Evolutionary conservation across 177 flowering plant species (phyloP).

Genomic region (Vitis hybrid): DNA sequence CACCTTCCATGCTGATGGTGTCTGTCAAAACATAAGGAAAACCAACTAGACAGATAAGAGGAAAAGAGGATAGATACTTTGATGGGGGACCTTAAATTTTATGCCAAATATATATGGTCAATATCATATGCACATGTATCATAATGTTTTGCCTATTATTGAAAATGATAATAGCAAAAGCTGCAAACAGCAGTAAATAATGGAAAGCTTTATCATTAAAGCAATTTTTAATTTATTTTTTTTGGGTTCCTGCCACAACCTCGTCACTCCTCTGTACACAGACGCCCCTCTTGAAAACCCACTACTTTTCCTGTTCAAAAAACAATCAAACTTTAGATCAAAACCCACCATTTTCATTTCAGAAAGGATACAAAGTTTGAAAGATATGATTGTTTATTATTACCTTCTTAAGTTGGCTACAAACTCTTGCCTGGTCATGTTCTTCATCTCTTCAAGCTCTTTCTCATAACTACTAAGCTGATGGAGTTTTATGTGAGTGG

Average conservation of each 20-base stretch:
- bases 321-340: neutral
- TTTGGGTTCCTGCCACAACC: constrained; percentile 45
- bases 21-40: constrained; percentile 33
- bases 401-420: constrained; percentile 93
- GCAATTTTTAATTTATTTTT: neutral
- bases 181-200: constrained; percentile 42
- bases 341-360: neutral
- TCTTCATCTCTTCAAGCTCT: constrained; percentile 90
- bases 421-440: constrained; percentile 92
- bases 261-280: constrained; percentile 92
- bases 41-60: constrained; percentile 2
- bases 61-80: constrained; percentile 7
- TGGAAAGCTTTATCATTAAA: constrained; percentile 27
- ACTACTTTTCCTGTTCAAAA: constrained; percentile 79
- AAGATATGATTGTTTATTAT: neutral
- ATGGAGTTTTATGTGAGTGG: neutral
- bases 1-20: constrained; percentile 99
- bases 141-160: constrained; percentile 22
- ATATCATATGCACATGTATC: constrained; percentile 3
- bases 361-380: neutral
- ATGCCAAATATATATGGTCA: neutral
- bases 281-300: constrained; percentile 99
- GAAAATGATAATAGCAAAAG: constrained; percentile 30
- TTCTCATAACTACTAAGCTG: constrained; percentile 76
- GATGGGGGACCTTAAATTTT: neutral